Conservation (phyloP, 2,329 filamentous ascomycete species). For the Trichothecium roseum region DNA sequence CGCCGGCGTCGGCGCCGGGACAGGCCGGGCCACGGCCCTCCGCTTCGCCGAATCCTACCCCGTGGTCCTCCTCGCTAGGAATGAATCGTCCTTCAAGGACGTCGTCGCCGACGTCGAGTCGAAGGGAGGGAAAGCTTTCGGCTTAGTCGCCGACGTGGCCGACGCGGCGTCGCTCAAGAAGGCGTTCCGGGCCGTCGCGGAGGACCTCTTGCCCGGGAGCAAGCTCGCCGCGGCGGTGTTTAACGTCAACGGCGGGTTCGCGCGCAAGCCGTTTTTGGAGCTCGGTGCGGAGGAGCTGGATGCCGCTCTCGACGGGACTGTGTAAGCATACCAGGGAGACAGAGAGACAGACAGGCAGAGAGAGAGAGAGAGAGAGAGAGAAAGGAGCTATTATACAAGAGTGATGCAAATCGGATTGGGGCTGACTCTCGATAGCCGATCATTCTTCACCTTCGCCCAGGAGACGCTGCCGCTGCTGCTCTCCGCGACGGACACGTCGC, state of each 20-base stretch:
- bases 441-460: constrained; percentile 70
- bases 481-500: constrained; percentile 40
- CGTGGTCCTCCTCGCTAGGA: constrained; percentile 65
- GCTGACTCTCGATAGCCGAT: constrained; percentile 33
- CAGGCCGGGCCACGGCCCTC: constrained; percentile 39
- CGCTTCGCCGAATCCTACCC: constrained; percentile 57
- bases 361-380: too few species aligned
- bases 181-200: constrained; percentile 53
- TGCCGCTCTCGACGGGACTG: constrained; percentile 31
- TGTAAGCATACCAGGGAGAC: too few species aligned
- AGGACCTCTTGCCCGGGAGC: constrained; percentile 40
- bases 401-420: background rate
- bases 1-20: constrained; percentile 64
- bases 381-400: too few species aligned
- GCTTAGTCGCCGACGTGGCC: constrained; percentile 44
- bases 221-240: constrained; percentile 57
- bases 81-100: constrained; percentile 51
- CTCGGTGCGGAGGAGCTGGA: constrained; percentile 39
- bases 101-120: constrained; percentile 59
- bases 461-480: constrained; percentile 60
- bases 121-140: constrained; percentile 58
- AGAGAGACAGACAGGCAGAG: too few species aligned
- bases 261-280: constrained; percentile 49
- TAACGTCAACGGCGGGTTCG: constrained; percentile 49
- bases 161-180: constrained; percentile 36